A percentile compares a stretch with the other conserved stretches of the same genome.
Conservation (phyloP, 78 protist species). For the Protostelium mycophagum region DNA sequence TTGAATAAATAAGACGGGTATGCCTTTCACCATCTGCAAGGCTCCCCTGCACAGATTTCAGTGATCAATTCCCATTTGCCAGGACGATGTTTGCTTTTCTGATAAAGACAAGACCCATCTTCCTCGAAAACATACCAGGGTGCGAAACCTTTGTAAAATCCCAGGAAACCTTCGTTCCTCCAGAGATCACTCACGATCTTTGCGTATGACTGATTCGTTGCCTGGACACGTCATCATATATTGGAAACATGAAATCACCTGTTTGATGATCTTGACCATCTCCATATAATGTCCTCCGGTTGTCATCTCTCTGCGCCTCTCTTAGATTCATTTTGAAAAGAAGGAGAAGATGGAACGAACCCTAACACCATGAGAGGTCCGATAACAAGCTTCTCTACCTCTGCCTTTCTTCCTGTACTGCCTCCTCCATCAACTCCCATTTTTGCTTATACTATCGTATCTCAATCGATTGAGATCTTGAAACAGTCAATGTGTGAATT, state of each 20-base stretch:
- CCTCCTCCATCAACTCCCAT: neutral
- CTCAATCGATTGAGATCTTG: no score
- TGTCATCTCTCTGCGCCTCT: neutral
- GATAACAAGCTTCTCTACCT: neutral
- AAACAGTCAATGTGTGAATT: no score
- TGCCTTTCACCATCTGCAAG: neutral
- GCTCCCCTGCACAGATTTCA: neutral
- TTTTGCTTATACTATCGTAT: no score
- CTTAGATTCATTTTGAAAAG: neutral
- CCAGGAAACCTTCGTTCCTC: neutral
- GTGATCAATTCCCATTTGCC: neutral
- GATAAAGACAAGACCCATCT: no score
- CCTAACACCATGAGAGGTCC: constrained; percentile 3
- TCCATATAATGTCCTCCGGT: constrained; percentile 1
- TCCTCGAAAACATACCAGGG: neutral
- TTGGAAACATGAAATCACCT: neutral
- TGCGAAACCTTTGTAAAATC: constrained; percentile 3
- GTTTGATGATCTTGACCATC: constrained; percentile 6
- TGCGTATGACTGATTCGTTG: neutral
- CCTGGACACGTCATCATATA: neutral
- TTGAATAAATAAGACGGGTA: constrained; percentile 1
- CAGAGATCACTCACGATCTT: neutral
- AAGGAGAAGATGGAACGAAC: neutral
- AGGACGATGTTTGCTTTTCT: no score
- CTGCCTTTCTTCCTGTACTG: neutral